These are phyloP conservation scores for Fistulina hepatica DNA, from an alignment of 1,284 basidiomycete species.

Conservation along the genomic window DNA sequence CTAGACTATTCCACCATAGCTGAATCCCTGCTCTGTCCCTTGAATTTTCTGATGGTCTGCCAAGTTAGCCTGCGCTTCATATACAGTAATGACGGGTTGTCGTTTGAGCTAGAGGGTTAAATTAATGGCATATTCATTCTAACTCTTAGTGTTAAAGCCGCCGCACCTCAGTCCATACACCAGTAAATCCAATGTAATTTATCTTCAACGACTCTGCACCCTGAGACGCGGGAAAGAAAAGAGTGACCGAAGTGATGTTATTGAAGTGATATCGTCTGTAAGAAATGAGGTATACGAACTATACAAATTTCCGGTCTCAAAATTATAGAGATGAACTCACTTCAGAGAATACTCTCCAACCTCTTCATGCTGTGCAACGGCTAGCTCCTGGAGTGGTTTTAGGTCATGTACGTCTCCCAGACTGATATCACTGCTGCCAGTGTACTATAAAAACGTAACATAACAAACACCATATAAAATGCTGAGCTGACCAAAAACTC, in stretches of 20 bases:
- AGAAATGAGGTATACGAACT: too few relatives aligned
- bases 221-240: constrained; percentile 66
- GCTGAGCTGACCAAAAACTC: too few relatives aligned
- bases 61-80: constrained; percentile 68
- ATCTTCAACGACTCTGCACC: constrained; percentile 60
- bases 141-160: too few relatives aligned
- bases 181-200: constrained; percentile 74
- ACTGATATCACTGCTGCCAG: too few relatives aligned
- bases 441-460: too few relatives aligned
- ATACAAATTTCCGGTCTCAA: too few relatives aligned
- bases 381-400: constrained; percentile 57
- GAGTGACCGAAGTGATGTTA: constrained; percentile 57
- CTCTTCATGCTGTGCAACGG: constrained; percentile 53
- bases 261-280: too few relatives aligned
- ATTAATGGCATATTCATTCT: too few relatives aligned
- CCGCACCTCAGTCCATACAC: constrained; percentile 64
- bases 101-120: constrained; percentile 41
- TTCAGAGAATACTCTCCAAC: constrained; percentile 68
- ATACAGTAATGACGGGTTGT: constrained; percentile 63
- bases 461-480: too few relatives aligned
- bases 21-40: constrained; percentile 52
- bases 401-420: constrained; percentile 58
- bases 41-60: constrained; percentile 75
- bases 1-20: too few relatives aligned
- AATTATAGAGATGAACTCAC: constrained; percentile 25